Percentiles rank a stretch among this genome's conserved stretches.
These are phyloP conservation scores for Ceratocystis variospora DNA, from an alignment of 2,329 filamentous ascomycete genomes.

Conservation along the genomic window DNA sequence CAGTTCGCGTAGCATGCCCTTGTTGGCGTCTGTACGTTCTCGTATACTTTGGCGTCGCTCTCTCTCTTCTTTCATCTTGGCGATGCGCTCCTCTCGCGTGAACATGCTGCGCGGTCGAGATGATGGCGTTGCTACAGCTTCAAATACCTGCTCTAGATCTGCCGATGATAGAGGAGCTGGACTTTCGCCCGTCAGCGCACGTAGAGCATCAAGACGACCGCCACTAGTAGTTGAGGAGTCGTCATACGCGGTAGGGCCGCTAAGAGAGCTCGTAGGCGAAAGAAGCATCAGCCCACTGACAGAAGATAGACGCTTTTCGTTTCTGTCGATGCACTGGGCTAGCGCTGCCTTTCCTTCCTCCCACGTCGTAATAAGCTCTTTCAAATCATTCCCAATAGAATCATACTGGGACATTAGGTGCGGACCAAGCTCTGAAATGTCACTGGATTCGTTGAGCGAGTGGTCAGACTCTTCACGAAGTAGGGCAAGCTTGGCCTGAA, in stretches of 20 bases:
- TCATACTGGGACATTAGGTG: conserved; percentile 84
- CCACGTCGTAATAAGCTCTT: conserved; percentile 69
- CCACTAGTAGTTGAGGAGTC: conserved; percentile 26
- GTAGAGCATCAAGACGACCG: conserved; percentile 48
- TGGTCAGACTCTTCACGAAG: conserved; percentile 79
- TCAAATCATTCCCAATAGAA: conserved; percentile 78
- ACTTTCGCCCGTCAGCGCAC: conserved; percentile 61
- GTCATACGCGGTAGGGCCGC: conserved; percentile 52
- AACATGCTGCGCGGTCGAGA: conserved; percentile 56
- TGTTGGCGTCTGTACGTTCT: conserved; percentile 67
- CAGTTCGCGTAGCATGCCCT: conserved; percentile 81
- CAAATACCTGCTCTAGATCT: conserved; percentile 65
- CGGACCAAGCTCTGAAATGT: conserved; percentile 61
- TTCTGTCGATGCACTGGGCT: conserved; percentile 66
- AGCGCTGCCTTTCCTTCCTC: conserved; percentile 75
- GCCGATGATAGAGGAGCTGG: conserved; percentile 36
- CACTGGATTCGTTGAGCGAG: conserved; percentile 57
- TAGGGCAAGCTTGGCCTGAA: conserved; percentile 90
- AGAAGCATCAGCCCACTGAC: conserved; percentile 38
- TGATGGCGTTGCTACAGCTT: conserved; percentile 65
- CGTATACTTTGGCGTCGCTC: conserved; percentile 55
- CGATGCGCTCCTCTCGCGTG: conserved; percentile 74
- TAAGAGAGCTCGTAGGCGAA: conserved; percentile 49
- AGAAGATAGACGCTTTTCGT: conserved; percentile 55
- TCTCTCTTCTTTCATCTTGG: conserved; percentile 77